Conservation (phyloP, 179 eudicot species). For the Corrigiola litoralis region DNA sequence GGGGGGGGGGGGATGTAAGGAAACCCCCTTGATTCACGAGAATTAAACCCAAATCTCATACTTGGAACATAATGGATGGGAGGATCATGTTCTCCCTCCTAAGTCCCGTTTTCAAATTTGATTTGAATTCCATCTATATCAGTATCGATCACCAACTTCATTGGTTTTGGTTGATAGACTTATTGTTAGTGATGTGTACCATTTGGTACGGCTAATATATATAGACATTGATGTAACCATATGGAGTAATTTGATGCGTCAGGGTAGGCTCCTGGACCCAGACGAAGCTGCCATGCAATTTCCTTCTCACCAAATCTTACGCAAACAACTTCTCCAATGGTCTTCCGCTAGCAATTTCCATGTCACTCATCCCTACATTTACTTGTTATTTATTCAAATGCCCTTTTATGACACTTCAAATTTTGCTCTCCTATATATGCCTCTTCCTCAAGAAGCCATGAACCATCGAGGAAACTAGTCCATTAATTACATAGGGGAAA, state of each 20-base stretch:
- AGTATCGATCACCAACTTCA: too few species aligned
- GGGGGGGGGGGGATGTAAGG: too few species aligned
- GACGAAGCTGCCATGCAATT: constrained; percentile 58
- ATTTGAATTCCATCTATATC: too few species aligned
- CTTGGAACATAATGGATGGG: too few species aligned
- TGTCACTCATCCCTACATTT: background rate
- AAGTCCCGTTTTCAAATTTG: too few species aligned
- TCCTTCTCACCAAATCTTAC: constrained; percentile 28
- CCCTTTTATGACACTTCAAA: background rate
- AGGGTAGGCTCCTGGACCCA: constrained; percentile 12
- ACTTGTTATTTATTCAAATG: background rate
- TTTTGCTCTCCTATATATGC: constrained; percentile 5
- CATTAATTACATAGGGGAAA: background rate
- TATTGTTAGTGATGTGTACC: too few species aligned
- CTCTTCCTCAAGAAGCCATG: too few species aligned
- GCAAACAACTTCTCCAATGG: background rate
- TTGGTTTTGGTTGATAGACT: too few species aligned
- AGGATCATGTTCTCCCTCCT: too few species aligned
- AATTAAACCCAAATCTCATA: too few species aligned
- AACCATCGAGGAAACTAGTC: background rate
- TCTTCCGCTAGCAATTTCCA: background rate
- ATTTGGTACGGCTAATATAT: too few species aligned
- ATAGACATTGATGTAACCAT: background rate
- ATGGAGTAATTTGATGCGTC: constrained; percentile 11
- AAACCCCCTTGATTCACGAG: too few species aligned